Evolutionary conservation across 2,329 filamentous ascomycete species (phyloP), one percentile per base, ranked within the genome.

Genomic region (Escovopsis weberi): DNA sequence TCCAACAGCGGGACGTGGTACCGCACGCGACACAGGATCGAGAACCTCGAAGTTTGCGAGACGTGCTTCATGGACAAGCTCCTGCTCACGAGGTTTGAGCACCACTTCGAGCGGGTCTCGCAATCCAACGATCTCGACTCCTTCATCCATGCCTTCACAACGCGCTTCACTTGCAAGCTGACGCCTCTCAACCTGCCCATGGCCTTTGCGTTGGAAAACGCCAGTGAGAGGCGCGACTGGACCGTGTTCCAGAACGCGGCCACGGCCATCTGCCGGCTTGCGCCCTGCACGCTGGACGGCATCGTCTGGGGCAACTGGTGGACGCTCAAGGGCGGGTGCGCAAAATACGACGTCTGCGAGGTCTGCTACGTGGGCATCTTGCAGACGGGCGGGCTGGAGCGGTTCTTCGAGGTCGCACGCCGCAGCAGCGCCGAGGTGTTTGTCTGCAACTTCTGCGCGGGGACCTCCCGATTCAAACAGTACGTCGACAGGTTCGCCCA

Each of bases 31-130:
- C 50, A 48, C 2, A 45, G 39, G 9, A 52, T 61, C 3, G 45
- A 56, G 1, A 47, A 50, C 1, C 37, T 63, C 37, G 45, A 47
- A 4, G 47, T 59, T 1, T 64, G 62, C 40, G 57, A 62, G 37
- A 44, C 56, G 2, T 64, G 61, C 19, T 62, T 56, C 43, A 43
- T 62, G 10, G 60, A 63, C 15, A 55, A 51, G 11, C n/a, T 63
- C 6, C 55, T 50, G 0, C 37, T 53, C 3, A 62, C 60, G 0
- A 39, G 39, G 0, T 57, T 64, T 6, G 54, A 45, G 0, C 33
- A 39, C 5, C 49, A 58, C 8, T 64, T 61, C 38, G 52, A 53
- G 15, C 47, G 36, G 0, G 40, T 54, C 8, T 23, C 45, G 0
- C 45, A 46, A 10, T 41, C 44, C 1, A 40, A 43, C 2, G 55